Evolutionary conservation across 805 yeast genomes (phyloP), one percentile per base, ranked within the genome.

Genomic region (Kuraishia capsulata): DNA sequence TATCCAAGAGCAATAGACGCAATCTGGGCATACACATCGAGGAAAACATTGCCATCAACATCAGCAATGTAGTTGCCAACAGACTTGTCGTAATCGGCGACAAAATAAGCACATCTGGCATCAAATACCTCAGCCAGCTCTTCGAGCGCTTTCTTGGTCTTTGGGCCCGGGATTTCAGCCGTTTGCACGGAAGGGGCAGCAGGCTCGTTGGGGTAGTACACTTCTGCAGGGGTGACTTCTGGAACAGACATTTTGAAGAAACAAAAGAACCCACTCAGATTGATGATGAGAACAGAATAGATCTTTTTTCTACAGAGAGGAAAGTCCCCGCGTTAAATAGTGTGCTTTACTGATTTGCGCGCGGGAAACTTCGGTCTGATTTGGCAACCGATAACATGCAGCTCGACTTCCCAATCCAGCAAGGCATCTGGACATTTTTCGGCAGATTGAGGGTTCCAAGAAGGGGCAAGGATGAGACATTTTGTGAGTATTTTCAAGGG

Each of bases 1-100:
- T 78, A 78, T 39, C 86, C 85, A 47, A 78, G 60, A 3, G 84
- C 82, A 47, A 78, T 77, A 2, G 84, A 78, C 3, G 86, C 75
- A 47, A 78, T 78, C 55, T 78, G 86, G n/a, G 83, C 81, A 47
- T 78, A 79, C 13, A 78, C 71, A 56, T 79, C 86, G 49, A 79
- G 64, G 47, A 58, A 69, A 2, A 59, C 50, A 57, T 79, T 79
- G 5, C 82, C 83, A 52, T 79, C 85, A 13, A 69, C 80, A 54
- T 79, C 85, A 36, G 63, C 71, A 39, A 79, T 67, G 61, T 78
- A 79, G 60, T 79, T 79, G 51, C 86, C 86, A 9, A 53, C 39
- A 2, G 84, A 78, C 44, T 76, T 75, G 45, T 68, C 67, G 54
- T 78, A 79, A 56, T 79, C 85, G 29, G 78, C 77, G 35, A 77